A percentile compares a stretch with the other conserved stretches of the same genome.
phyloP scores from a whole-genome alignment of 768 basidiomycete species.

The Pisolithus sp. region DNA sequence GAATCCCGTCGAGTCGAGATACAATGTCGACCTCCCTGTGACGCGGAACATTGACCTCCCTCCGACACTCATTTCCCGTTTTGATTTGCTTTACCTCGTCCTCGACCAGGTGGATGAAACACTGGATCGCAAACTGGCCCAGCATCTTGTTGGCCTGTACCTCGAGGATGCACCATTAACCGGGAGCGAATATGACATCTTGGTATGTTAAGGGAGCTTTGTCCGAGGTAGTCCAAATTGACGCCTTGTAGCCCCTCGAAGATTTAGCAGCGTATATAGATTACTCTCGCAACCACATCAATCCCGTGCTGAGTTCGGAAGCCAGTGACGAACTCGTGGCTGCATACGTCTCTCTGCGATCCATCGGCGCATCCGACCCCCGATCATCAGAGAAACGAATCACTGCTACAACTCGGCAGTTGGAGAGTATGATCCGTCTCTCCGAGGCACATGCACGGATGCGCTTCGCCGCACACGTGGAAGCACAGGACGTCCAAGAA shows the following conservation, averaged over 20 bases:
- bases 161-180: constrained; percentile 81
- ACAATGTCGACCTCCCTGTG: constrained; percentile 86
- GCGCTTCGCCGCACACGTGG: constrained; percentile 86
- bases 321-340: constrained; percentile 80
- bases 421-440: constrained; percentile 95
- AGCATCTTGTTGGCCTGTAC: constrained; percentile 89
- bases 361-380: constrained; percentile 79
- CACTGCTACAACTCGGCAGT: constrained; percentile 95
- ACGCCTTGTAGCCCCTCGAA: constrained; percentile 62
- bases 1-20: constrained; percentile 94
- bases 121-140: constrained; percentile 79
- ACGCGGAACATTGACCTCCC: constrained; percentile 96
- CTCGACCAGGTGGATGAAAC: constrained; percentile 91
- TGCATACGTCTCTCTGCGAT: constrained; percentile 91
- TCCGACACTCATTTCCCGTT: constrained; percentile 95
- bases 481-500: constrained; percentile 81
- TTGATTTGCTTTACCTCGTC: constrained; percentile 93
- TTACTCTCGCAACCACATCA: constrained; percentile 79
- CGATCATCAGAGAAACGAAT: constrained; percentile 87
- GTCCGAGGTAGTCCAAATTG: neutral
- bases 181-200: constrained; percentile 54
- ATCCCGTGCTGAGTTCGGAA: constrained; percentile 80
- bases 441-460: constrained; percentile 96
- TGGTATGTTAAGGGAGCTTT: constrained; percentile 40
- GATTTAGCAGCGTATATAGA: constrained; percentile 93